Percentiles rank a stretch among this genome's conserved stretches.
Conservation (phyloP, 2,329 filamentous ascomycete species). For the Diaporthe sp. region DNA sequence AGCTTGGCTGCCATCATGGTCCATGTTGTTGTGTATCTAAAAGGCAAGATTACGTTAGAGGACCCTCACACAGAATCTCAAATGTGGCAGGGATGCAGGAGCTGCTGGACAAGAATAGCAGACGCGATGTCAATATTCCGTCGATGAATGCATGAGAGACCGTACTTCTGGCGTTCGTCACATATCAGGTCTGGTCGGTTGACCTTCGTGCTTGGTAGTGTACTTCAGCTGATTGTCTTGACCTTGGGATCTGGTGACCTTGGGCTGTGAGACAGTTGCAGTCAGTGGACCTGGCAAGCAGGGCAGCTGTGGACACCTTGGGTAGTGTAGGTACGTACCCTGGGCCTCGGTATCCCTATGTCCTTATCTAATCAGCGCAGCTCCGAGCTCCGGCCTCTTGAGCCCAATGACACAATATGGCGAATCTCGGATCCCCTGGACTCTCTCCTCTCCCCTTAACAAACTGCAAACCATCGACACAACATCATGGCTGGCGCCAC, state of each 20-base stretch:
- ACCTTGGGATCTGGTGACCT: neutral
- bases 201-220: neutral
- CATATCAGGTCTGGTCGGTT: neutral
- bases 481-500: constrained; percentile 27
- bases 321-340: neutral
- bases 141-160: neutral
- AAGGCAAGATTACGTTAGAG: neutral
- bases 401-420: constrained; percentile 20
- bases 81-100: neutral
- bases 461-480: neutral
- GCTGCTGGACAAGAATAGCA: neutral
- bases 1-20: neutral
- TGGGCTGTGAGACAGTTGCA: neutral
- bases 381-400: constrained; percentile 12
- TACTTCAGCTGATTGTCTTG: neutral
- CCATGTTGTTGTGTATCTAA: neutral
- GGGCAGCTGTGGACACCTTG: neutral
- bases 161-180: neutral
- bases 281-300: neutral
- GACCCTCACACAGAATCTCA: neutral
- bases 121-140: neutral
- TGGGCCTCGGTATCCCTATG: constrained; percentile 9
- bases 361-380: constrained; percentile 29
- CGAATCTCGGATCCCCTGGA: constrained; percentile 1
- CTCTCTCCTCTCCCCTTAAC: neutral